Evolutionary conservation across 1,284 basidiomycete genomes (phyloP), one percentile per base, ranked within the genome.

Genomic region (Irpex lacteus): DNA sequence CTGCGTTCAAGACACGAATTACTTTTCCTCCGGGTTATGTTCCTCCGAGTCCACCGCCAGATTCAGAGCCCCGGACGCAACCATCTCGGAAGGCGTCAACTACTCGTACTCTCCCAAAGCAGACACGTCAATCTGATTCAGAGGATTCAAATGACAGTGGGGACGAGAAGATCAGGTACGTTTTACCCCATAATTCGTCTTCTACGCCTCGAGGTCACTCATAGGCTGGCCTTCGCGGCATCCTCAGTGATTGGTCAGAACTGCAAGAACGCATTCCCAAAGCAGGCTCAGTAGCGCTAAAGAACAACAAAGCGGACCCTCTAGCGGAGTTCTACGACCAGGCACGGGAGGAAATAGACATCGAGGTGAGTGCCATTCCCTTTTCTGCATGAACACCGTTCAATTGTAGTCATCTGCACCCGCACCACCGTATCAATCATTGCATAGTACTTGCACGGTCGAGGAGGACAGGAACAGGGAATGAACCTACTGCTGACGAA

Each of bases 291-390:
- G 9, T 4, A 56, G 19, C 34, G 15, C 54, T 56, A 15, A 56
- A 56, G 54, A 56, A 56, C 34, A 19, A 18, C 53, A 60, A 58
- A 5, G 68, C 76, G n/a, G 89, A 91, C 69, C 87, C 88, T 1
- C 76, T 91, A 59, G 83, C 82, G 2, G 81, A 85, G 65, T 89
- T 88, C 68, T 90, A 90, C 66, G 79, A 75, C 1, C 75, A 79
- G 66, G 89, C 88, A 4, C 81, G 74, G 59, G 82, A 78, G 38
- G 82, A 85, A 60, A 74, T 68, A 44, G 80, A 83, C 52, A 73
- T 74, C 34, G 75, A 73, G 67, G 84, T 83, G 34, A 72, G 81
- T 53, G 40, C 18, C 34, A 34, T 18, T 34, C 1, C 32, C 21
- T 34, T 36, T 34, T 56, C n/a, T 18, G 19, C 38, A 9, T 47